These are phyloP conservation scores for Drechslerella coelobrocha DNA, from an alignment of 2,329 filamentous ascomycete species.

Conservation along the genomic window DNA sequence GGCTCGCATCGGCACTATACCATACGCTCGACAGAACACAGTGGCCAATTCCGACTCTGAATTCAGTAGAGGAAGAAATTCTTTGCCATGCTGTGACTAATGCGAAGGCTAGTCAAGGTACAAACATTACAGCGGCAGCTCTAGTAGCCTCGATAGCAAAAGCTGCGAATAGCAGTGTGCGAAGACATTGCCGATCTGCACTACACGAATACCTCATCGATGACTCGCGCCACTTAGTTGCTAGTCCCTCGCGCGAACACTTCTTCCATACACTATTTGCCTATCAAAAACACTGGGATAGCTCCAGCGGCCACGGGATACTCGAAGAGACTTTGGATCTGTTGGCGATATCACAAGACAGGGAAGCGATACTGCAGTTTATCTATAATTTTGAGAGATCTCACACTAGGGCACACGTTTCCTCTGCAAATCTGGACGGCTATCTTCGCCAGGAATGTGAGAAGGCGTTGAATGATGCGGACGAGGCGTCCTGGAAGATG, in stretches of 20 bases:
- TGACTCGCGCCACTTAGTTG: conserved; percentile 54
- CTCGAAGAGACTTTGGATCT: conserved; percentile 44
- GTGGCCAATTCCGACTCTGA: conserved; percentile 31
- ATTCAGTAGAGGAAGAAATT: conserved; percentile 31
- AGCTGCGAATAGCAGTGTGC: conserved; percentile 40
- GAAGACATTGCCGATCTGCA: conserved; percentile 42
- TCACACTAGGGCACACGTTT: conserved; percentile 32
- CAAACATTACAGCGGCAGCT: conserved; percentile 38
- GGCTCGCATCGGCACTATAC: conserved; percentile 28
- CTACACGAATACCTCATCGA: conserved; percentile 63
- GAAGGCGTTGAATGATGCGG: conserved; percentile 31
- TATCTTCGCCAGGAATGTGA: conserved; percentile 41
- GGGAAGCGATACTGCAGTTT: conserved; percentile 45
- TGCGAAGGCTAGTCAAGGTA: conserved; percentile 23
- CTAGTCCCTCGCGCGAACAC: conserved; percentile 40
- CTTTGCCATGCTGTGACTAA: conserved; percentile 23
- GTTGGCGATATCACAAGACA: conserved; percentile 34
- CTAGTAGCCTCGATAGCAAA: conserved; percentile 35
- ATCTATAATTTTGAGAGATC: conserved; percentile 48
- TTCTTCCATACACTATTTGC: conserved; percentile 47
- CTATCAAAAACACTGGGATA: conserved; percentile 47
- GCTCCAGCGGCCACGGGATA: conserved; percentile 29
- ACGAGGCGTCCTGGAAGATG: conserved; percentile 48
- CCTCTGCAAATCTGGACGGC: conserved; percentile 39
- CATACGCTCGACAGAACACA: conserved; percentile 44